Percentiles rank a stretch among this genome's conserved stretches.
Conservation (phyloP, 2,329 filamentous ascomycete genomes). For the Phaeosphaeria sp. region DNA sequence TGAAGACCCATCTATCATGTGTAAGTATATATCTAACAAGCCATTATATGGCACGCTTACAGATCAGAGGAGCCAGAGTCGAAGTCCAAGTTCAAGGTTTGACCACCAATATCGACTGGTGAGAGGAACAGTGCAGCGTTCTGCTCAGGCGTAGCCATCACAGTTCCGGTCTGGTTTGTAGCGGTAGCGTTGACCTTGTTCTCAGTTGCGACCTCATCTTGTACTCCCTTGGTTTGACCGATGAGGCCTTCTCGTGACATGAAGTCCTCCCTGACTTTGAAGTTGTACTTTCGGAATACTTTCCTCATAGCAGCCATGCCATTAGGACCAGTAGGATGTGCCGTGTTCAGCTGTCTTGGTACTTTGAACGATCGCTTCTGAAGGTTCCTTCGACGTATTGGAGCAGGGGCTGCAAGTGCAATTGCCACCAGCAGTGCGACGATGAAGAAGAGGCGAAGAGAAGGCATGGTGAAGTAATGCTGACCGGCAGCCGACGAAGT, state of each 20-base stretch:
- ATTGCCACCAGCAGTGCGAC: conserved; percentile 58
- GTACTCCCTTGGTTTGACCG: conserved; percentile 21
- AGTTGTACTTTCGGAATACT: conserved; percentile 72
- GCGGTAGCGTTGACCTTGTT: conserved; percentile 31
- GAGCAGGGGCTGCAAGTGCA: conserved; percentile 55
- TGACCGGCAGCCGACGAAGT: conserved; percentile 48
- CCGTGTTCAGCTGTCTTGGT: conserved; percentile 62
- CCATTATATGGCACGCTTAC: conserved; percentile 46
- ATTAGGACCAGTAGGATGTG: conserved; percentile 59
- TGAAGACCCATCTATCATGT: conserved; percentile 70
- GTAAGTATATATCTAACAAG: conserved; percentile 13
- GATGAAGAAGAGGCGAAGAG: conserved; percentile 49
- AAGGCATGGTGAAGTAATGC: conserved; percentile 47
- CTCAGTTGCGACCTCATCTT: conserved; percentile 8
- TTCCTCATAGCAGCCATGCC: conserved; percentile 69
- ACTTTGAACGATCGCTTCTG: conserved; percentile 68
- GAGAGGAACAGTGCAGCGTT: conserved; percentile 75
- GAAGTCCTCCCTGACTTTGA: conserved; percentile 46
- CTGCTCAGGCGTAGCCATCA: conserved; percentile 68
- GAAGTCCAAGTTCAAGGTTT: conserved; percentile 73
- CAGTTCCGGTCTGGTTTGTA: conserved; percentile 59
- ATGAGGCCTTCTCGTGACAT: conserved; percentile 50
- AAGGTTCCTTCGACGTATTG: conserved; percentile 40
- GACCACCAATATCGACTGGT: conserved; percentile 72
- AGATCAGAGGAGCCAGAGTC: conserved; percentile 79